Percentiles rank a stretch among this genome's conserved stretches.
Conservation (phyloP, 495 filamentous ascomycete genomes). For the Choiromyces venosus region DNA sequence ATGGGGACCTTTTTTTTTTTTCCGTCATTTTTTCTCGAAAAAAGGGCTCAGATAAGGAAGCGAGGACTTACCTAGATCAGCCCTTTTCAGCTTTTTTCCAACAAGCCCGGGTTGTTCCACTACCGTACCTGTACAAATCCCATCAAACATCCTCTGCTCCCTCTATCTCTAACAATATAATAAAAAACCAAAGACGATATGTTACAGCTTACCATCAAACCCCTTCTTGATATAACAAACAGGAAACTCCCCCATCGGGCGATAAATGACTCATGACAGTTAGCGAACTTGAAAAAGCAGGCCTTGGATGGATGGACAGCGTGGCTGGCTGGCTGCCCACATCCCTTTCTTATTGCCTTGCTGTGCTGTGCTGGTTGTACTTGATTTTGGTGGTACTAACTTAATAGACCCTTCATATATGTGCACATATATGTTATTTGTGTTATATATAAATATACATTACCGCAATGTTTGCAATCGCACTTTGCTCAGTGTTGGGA, state of each 20-base stretch:
- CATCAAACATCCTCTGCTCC: not conserved
- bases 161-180: not conserved
- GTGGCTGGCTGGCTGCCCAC: too few relatives aligned
- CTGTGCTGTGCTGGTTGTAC: not conserved
- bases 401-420: not conserved
- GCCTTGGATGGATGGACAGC: not conserved
- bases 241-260: not conserved
- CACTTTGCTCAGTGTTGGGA: not conserved
- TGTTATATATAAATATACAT: constrained; percentile 1
- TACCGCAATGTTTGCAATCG: not conserved
- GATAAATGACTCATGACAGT: not conserved
- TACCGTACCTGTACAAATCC: not conserved
- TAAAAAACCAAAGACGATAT: not conserved
- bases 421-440: too few relatives aligned
- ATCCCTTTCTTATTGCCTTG: not conserved
- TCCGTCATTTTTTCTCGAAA: not conserved
- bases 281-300: not conserved
- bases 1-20: not conserved
- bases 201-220: not conserved
- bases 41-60: not conserved
- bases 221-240: not conserved
- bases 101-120: not conserved
- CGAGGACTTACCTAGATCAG: not conserved
- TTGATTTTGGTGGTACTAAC: not conserved
- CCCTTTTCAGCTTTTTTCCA: not conserved